Evolutionary conservation across 148 eudicot species (phyloP).

Genomic region (Heliamphora exappendiculata): DNA sequence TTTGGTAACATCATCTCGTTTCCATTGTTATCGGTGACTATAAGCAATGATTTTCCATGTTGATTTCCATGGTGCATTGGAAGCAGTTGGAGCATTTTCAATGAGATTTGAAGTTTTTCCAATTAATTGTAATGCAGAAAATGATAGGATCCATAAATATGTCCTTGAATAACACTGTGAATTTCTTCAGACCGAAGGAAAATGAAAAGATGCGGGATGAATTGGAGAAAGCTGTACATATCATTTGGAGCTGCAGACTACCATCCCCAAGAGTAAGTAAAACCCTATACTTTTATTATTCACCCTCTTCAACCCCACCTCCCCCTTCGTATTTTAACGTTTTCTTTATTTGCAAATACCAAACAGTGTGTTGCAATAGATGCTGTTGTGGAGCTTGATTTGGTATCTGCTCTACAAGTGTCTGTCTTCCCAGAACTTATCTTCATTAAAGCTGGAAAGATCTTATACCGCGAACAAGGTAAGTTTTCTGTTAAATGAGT

Average conservation of each 20-base stretch:
- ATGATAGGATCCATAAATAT: not conserved
- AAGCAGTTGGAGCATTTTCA: not conserved
- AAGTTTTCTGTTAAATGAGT: not conserved
- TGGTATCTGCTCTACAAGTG: slow-evolving; percentile 75
- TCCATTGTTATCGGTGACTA: not conserved
- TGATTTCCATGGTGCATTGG: not conserved
- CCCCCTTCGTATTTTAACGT: not conserved
- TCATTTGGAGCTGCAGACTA: slow-evolving; percentile 91
- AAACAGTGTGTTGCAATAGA: slow-evolving; percentile 92
- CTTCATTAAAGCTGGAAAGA: slow-evolving; percentile 88
- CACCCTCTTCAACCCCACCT: not conserved
- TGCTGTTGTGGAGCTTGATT: slow-evolving; percentile 68
- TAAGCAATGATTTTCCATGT: not conserved
- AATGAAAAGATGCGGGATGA: slow-evolving; percentile 74
- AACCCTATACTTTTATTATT: not conserved
- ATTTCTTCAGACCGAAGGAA: slow-evolving; percentile 67
- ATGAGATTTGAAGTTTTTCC: not conserved
- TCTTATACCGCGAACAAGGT: slow-evolving; percentile 93
- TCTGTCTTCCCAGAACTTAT: slow-evolving; percentile 76
- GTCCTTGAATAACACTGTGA: not conserved
- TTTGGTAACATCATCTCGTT: not conserved
- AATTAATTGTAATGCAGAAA: not conserved
- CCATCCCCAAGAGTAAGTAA: slow-evolving; percentile 92
- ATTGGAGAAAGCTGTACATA: slow-evolving; percentile 82
- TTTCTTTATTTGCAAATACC: not conserved